These are phyloP conservation scores for Seminavis robusta DNA, from an alignment of 108 stramenopile species.

Conservation along the genomic window DNA sequence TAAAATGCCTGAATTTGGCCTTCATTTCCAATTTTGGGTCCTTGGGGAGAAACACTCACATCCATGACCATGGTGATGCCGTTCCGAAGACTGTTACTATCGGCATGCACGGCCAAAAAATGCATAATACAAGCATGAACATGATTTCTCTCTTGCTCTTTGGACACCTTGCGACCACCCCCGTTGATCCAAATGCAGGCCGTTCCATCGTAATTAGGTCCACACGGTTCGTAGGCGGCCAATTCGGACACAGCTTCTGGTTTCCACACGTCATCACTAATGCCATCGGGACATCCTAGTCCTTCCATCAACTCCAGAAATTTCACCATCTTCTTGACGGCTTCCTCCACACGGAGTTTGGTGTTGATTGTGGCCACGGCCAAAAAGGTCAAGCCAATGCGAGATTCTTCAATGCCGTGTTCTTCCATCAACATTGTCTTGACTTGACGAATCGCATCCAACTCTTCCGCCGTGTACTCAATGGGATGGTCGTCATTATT, in stretches of 20 bases:
- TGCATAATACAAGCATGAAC: constrained; percentile 19
- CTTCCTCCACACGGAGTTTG: constrained; percentile 28
- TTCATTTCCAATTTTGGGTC: constrained; percentile 21
- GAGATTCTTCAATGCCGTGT: not conserved
- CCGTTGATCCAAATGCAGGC: constrained; percentile 25
- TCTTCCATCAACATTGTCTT: constrained; percentile 3
- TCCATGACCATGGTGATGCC: constrained; percentile 40
- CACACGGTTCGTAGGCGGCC: not conserved
- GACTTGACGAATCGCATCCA: constrained; percentile 17
- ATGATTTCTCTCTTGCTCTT: constrained; percentile 2
- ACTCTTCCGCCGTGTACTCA: constrained; percentile 17
- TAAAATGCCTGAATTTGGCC: constrained; percentile 21
- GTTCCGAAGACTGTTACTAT: constrained; percentile 15
- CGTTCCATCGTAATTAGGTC: constrained; percentile 1
- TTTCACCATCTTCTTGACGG: constrained; percentile 13
- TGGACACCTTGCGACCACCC: constrained; percentile 4
- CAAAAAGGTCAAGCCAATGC: constrained; percentile 9
- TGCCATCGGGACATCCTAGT: constrained; percentile 1
- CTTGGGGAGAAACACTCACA: not conserved
- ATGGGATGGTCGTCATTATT: no score
- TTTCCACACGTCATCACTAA: constrained; percentile 5
- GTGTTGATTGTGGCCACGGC: constrained; percentile 21
- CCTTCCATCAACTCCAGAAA: constrained; percentile 9
- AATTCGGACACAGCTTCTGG: no score
- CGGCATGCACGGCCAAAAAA: constrained; percentile 28